Evolutionary conservation across 306 rosid species (phyloP).

Genomic region (Vicia faba): DNA sequence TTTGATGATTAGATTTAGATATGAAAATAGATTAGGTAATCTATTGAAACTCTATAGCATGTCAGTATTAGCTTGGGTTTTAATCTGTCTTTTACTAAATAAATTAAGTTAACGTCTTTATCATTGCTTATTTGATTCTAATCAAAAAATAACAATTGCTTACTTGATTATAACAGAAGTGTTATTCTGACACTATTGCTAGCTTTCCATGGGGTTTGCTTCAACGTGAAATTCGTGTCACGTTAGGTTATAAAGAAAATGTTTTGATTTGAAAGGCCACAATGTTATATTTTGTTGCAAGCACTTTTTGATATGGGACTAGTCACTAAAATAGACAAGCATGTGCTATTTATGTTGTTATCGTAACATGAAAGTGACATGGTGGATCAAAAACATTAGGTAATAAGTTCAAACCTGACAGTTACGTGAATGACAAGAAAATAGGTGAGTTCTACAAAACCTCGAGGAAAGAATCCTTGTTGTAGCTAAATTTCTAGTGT

Average conservation of each 20-base stretch:
- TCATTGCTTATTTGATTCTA: too few species aligned
- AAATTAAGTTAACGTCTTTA: too few species aligned
- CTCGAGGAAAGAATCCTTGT: background rate
- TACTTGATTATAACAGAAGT: background rate
- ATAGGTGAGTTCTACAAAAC: background rate
- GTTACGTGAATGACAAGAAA: background rate
- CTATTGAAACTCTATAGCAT: background rate
- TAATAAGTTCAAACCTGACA: background rate
- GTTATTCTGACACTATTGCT: background rate
- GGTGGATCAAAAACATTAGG: background rate
- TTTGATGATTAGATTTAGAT: slow-evolving; percentile 2
- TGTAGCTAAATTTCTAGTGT: background rate
- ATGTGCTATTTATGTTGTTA: background rate
- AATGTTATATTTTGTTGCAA: background rate
- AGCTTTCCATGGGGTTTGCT: background rate
- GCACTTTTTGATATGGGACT: background rate
- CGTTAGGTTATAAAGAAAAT: background rate
- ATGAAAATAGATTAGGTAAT: background rate
- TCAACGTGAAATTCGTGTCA: background rate
- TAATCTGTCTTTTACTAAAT: too few species aligned
- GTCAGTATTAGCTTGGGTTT: background rate
- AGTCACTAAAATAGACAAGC: background rate
- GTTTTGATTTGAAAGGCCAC: slow-evolving; percentile 1
- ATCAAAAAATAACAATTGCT: background rate
- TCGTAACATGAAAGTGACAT: background rate